Base-by-base conservation (phyloP, 2,329 filamentous ascomycete species). In the Hypomyces perniciosus region DNA sequence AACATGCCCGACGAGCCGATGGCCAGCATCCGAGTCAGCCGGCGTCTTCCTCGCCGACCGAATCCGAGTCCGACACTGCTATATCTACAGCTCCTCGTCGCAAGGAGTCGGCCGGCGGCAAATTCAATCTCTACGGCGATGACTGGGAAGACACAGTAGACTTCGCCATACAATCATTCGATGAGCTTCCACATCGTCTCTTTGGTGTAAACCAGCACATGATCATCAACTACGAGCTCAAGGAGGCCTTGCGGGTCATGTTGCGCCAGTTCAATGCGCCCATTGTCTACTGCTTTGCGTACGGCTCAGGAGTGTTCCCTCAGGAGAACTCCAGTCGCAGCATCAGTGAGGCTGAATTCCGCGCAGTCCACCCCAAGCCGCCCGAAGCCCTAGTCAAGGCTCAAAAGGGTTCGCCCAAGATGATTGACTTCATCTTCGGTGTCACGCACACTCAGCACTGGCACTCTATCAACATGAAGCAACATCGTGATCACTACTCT, bases 361-460 rank as follows among this genome's bases (percentile, higher is more conserved):
- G 69, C 53, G 81, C 84, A 20, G 81, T 91, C 27, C 92, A 97
- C 64, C 86, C 91, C 6, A 85, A 90, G 54, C 85, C 92, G 1
- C 89, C 90, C 1, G 76, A 83, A 47, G 88, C 89, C 1, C 84
- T 97, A 6, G 76, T 86, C 58, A 88, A 90, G 59, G 88, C 90
- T 58, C 92, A 97, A 68, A 85, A 89, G 61, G 88, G 89, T 30
- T 84, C 84, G 1, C 90, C 90, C 9, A 96, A 96, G 73, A 95
- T 97, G 85, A 95, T 99, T 57, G 93, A 99, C 70, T 96, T 99
- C 66, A 95, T 99, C 59, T 93, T 99, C 65, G 93, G 92, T 28
- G 92, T 97, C 8, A 89, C 88, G 1, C 89, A 95, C 68, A 90
- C 88, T 1, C 88, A 99, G 65, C 93, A 99, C 71, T 99, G 92